Conservation (phyloP, 129 eudicot species). For the Heracleum sosnowskyi region DNA sequence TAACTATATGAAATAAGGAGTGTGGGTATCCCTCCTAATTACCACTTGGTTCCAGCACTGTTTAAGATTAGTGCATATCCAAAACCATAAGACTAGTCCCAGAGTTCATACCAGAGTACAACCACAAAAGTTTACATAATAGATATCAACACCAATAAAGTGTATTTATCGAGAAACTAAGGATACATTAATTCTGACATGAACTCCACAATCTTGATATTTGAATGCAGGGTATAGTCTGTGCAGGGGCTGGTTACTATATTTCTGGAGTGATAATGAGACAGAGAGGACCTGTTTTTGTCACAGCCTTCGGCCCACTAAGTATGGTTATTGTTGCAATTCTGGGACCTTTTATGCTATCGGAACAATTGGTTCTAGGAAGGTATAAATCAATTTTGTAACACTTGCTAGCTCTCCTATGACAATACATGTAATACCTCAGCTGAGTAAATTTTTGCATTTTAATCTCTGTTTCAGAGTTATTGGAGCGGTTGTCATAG, state of each 20-base stretch:
- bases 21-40: too few species aligned
- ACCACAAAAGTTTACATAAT: too few species aligned
- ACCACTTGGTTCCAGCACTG: too few species aligned
- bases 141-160: background rate
- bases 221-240: conserved; percentile 43
- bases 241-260: conserved; percentile 52
- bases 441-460: background rate
- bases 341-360: conserved; percentile 42
- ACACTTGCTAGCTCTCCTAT: background rate
- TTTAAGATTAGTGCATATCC: too few species aligned
- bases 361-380: conserved; percentile 48
- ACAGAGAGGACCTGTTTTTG: conserved; percentile 54
- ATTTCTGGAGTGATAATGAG: conserved; percentile 48
- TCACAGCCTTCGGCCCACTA: conserved; percentile 54
- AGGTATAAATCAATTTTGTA: conserved; percentile 25
- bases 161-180: too few species aligned
- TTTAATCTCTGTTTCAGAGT: conserved; percentile 19
- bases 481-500: conserved; percentile 33
- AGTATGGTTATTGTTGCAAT: conserved; percentile 55
- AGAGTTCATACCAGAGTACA: too few species aligned
- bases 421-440: background rate
- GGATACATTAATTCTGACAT: background rate
- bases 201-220: background rate
- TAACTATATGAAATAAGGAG: too few species aligned
- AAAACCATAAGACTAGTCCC: too few species aligned